A percentile compares a stretch with the other conserved stretches of the same genome.
Conservation (phyloP, 2,329 filamentous ascomycete genomes). For the Akanthomyces lecanii region DNA sequence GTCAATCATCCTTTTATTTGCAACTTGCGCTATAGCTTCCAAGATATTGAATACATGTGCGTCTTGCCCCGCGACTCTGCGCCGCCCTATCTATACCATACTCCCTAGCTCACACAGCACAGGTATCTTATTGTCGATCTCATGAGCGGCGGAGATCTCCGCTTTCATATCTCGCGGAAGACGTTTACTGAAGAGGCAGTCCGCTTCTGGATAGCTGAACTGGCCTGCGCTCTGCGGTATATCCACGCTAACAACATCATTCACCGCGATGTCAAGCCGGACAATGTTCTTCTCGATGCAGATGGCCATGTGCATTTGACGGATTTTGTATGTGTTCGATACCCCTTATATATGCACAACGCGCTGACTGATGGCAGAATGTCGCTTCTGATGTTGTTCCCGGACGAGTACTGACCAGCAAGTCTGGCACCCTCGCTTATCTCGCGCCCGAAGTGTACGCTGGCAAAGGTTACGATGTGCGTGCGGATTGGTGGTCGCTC, state of each 20-base stretch:
- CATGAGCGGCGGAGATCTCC: slow-evolving; percentile 94
- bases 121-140: slow-evolving; percentile 97
- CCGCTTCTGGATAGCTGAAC: slow-evolving; percentile 92
- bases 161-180: slow-evolving; percentile 97
- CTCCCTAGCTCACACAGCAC: background rate
- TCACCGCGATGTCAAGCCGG: slow-evolving; percentile 86
- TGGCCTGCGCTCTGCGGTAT: slow-evolving; percentile 86
- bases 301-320: slow-evolving; percentile 95
- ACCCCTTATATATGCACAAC: background rate
- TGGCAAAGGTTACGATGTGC: slow-evolving; percentile 80
- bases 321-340: slow-evolving; percentile 70
- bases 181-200: slow-evolving; percentile 97
- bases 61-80: slow-evolving; percentile 30
- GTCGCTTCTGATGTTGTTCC: slow-evolving; percentile 90
- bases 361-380: slow-evolving; percentile 59
- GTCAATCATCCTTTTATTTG: slow-evolving; percentile 97
- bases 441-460: slow-evolving; percentile 93
- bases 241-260: slow-evolving; percentile 84
- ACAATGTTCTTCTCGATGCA: slow-evolving; percentile 82
- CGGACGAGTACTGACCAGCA: slow-evolving; percentile 81
- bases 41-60: slow-evolving; percentile 98
- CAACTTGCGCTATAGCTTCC: slow-evolving; percentile 97
- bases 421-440: slow-evolving; percentile 93
- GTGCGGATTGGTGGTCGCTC: slow-evolving; percentile 98
- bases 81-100: background rate